Percentiles rank a stretch among this genome's conserved stretches.
phyloP scores from a whole-genome alignment of 2,329 filamentous ascomycete genomes.

The Hysterium pulicare region DNA sequence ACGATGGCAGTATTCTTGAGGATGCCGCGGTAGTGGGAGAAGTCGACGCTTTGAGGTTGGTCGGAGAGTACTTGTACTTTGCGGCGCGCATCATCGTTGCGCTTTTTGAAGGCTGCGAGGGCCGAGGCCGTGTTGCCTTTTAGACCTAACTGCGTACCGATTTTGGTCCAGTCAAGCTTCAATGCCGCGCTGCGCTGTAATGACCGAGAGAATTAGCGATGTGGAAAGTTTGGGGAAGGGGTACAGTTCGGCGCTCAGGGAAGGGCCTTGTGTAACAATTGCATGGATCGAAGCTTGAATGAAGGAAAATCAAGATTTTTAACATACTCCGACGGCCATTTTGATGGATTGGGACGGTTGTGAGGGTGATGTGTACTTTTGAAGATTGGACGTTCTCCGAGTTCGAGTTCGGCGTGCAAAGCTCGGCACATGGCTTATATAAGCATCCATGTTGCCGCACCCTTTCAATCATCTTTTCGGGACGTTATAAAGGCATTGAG shows the following conservation, averaged over 20 bases:
- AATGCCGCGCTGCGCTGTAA: conserved; percentile 91
- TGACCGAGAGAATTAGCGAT: conserved; percentile 30
- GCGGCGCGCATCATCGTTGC: conserved; percentile 97
- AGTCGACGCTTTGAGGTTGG: conserved; percentile 84
- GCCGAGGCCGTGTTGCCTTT: conserved; percentile 89
- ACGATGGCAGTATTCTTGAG: conserved; percentile 96
- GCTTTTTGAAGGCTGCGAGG: conserved; percentile 97
- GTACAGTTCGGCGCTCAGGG: conserved; percentile 24
- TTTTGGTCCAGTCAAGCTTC: conserved; percentile 98
- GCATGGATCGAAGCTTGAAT: conserved; percentile 20
- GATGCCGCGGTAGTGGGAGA: conserved; percentile 82
- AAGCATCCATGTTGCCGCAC: too few relatives aligned
- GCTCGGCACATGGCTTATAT: too few relatives aligned
- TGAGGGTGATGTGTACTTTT: conserved; percentile 1
- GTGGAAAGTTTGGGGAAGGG: conserved; percentile 11
- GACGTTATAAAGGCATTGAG: too few relatives aligned
- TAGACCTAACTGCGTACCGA: conserved; percentile 90
- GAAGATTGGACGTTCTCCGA: too few relatives aligned
- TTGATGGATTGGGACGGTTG: conserved; percentile 38
- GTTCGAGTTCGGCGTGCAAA: too few relatives aligned
- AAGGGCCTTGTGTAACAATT: conserved; percentile 30
- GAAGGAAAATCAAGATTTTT: conserved; percentile 10
- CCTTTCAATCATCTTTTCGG: too few relatives aligned
- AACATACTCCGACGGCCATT: conserved; percentile 45
- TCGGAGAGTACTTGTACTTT: conserved; percentile 82